Evolutionary conservation across 2,329 filamentous ascomycete species (phyloP).

Genomic region (Claviceps sp.): DNA sequence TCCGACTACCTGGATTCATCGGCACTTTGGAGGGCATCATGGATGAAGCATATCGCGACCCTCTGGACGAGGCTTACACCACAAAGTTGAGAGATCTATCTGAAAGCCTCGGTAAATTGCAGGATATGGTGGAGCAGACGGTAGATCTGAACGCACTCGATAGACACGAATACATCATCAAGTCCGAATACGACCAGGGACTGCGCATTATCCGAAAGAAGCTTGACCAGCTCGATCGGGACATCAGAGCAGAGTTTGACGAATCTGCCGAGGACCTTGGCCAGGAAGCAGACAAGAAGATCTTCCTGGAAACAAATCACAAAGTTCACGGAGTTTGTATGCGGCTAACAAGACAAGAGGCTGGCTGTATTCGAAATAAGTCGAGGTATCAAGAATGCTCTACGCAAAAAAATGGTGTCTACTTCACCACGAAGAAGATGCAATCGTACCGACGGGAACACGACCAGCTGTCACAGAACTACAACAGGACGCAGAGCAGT

Average conservation of each 20-base stretch:
- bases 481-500: conserved; percentile 86
- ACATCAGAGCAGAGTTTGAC: conserved; percentile 73
- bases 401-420: conserved; percentile 97
- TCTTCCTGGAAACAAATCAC: conserved; percentile 85
- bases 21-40: conserved; percentile 83
- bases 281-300: conserved; percentile 95
- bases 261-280: conserved; percentile 67
- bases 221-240: conserved; percentile 67
- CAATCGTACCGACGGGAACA: conserved; percentile 76
- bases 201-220: conserved; percentile 81
- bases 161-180: conserved; percentile 97
- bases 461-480: conserved; percentile 85
- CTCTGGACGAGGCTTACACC: conserved; percentile 78
- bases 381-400: conserved; percentile 85
- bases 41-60: conserved; percentile 84
- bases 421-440: conserved; percentile 81
- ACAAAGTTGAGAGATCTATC: conserved; percentile 64
- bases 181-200: conserved; percentile 89
- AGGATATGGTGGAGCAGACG: conserved; percentile 97
- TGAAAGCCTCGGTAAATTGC: conserved; percentile 69
- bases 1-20: conserved; percentile 81
- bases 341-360: conserved; percentile 80
- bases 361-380: conserved; percentile 86
- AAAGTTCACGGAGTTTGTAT: conserved; percentile 95
- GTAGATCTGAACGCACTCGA: conserved; percentile 92